These are phyloP conservation scores for Neospermospora avenae DNA, from an alignment of 2,329 filamentous ascomycete genomes.

Conservation along the genomic window DNA sequence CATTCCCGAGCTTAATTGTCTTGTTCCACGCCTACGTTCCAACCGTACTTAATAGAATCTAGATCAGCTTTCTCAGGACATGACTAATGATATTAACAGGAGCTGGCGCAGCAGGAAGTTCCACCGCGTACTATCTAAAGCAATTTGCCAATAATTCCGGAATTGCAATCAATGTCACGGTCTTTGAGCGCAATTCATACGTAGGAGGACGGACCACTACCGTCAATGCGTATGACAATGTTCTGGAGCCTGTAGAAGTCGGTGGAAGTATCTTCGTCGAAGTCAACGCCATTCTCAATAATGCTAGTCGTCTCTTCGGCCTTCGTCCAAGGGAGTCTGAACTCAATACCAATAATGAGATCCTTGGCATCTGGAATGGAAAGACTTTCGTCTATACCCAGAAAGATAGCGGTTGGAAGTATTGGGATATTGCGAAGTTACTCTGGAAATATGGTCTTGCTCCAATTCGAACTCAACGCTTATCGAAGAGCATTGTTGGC, in stretches of 20 bases:
- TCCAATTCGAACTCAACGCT: conserved; percentile 67
- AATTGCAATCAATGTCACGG: conserved; percentile 70
- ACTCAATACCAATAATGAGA: conserved; percentile 35
- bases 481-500: conserved; percentile 68
- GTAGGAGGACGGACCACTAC: conserved; percentile 88
- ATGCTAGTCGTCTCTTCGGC: conserved; percentile 68
- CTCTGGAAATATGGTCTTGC: conserved; percentile 83
- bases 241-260: conserved; percentile 70
- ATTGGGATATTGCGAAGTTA: conserved; percentile 78
- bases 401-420: conserved; percentile 56
- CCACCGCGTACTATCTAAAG: conserved; percentile 77
- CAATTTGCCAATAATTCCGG: conserved; percentile 61
- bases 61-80: background rate
- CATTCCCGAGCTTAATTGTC: no score
- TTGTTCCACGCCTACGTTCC: no score
- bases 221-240: conserved; percentile 70
- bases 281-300: conserved; percentile 77
- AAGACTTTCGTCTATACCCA: conserved; percentile 67
- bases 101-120: conserved; percentile 84
- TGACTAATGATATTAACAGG: conserved; percentile 48
- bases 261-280: conserved; percentile 90
- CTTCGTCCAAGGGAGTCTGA: conserved; percentile 53
- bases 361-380: conserved; percentile 84
- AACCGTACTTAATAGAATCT: no score
- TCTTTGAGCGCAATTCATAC: conserved; percentile 77